Percentiles rank a stretch among this genome's conserved stretches.
Conservation (phyloP, 1,284 basidiomycete genomes). For the Rhodotorula sp. region DNA sequence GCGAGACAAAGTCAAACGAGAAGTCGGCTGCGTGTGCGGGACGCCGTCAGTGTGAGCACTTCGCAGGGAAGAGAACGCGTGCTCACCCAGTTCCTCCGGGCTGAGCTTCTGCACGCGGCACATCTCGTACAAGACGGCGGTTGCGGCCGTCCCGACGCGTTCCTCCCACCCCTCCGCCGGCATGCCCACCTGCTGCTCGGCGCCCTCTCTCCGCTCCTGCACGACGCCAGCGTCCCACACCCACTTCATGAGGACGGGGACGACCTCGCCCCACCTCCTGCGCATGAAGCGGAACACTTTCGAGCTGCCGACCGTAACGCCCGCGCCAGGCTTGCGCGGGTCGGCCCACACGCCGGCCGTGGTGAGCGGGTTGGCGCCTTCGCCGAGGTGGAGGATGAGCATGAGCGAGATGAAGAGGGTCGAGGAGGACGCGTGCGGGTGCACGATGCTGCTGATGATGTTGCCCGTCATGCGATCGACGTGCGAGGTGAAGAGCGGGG, state of each 20-base stretch:
- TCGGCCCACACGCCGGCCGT: constrained; percentile 45
- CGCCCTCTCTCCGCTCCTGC: constrained; percentile 57
- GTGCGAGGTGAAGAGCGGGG: constrained; percentile 82
- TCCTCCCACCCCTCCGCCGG: constrained; percentile 54
- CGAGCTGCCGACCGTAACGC: constrained; percentile 19
- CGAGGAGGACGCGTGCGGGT: constrained; percentile 58
- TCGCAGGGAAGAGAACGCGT: too few relatives aligned
- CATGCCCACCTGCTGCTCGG: constrained; percentile 60
- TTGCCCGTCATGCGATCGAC: constrained; percentile 84
- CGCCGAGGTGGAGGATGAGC: constrained; percentile 43
- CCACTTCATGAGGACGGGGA: constrained; percentile 40
- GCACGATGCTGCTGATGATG: constrained; percentile 65
- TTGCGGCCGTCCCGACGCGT: constrained; percentile 50
- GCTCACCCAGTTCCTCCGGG: constrained; percentile 69
- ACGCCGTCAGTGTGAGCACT: constrained; percentile 9
- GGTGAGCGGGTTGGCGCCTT: constrained; percentile 62
- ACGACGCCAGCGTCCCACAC: constrained; percentile 34
- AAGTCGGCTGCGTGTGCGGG: constrained; percentile 63
- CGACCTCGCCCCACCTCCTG: constrained; percentile 32
- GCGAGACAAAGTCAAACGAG: constrained; percentile 79
- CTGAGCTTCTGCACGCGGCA: constrained; percentile 83
- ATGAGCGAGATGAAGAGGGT: constrained; percentile 36
- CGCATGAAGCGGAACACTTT: constrained; percentile 39
- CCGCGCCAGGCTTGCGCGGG: neutral
- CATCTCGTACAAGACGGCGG: constrained; percentile 82